Percentiles rank a stretch among this genome's conserved stretches.
These are phyloP conservation scores for Ajuga chamaepitys DNA, from an alignment of 257 asterid genomes.

Conservation along the genomic window DNA sequence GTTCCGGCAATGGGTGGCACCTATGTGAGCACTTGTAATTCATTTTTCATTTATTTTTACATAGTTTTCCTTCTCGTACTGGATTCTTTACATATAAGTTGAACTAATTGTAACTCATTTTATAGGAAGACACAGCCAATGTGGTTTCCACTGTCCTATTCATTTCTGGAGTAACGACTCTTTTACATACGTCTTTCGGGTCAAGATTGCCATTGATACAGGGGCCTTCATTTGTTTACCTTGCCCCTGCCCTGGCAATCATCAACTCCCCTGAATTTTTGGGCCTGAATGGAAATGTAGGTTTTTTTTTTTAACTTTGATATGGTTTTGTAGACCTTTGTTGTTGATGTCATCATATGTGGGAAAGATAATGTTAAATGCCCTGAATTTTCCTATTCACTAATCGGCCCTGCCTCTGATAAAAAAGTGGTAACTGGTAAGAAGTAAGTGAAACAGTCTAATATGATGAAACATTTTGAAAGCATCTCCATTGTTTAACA, in stretches of 20 bases:
- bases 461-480: not conserved
- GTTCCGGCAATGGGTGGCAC: constrained; percentile 99
- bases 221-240: constrained; percentile 96
- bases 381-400: not conserved
- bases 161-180: constrained; percentile 87
- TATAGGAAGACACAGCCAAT: constrained; percentile 89
- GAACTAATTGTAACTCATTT: constrained; percentile 16
- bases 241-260: constrained; percentile 94
- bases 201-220: constrained; percentile 96
- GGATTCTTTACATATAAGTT: not conserved
- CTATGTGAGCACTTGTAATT: constrained; percentile 70
- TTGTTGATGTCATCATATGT: not conserved
- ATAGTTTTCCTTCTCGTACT: not conserved
- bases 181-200: constrained; percentile 81
- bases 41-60: constrained; percentile 12
- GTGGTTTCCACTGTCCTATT: constrained; percentile 90
- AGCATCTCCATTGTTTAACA: not conserved
- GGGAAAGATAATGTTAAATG: not conserved
- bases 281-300: constrained; percentile 79
- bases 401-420: too few species aligned
- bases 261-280: constrained; percentile 86
- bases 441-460: not conserved
- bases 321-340: not conserved
- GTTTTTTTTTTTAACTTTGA: constrained; percentile 26
- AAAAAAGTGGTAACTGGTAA: too few species aligned